phyloP scores from a whole-genome alignment of 2,329 filamentous ascomycete genomes.

The Sclerotinia trifoliorum region DNA sequence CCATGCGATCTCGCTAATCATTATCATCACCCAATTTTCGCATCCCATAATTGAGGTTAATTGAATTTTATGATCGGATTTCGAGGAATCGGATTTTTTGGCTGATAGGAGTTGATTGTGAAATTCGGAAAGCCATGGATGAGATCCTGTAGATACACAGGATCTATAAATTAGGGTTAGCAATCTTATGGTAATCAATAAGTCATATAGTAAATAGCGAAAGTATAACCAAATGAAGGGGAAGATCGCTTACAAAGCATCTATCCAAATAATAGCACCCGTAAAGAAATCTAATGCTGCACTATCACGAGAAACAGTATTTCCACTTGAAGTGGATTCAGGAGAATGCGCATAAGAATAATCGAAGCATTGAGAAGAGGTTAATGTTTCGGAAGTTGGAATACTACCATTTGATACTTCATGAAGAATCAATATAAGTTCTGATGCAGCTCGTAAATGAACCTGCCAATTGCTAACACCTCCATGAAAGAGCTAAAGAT shows the following conservation, averaged over 20 bases:
- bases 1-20: slow-evolving; percentile 51
- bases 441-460: slow-evolving; percentile 51
- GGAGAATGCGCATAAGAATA: neutral
- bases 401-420: slow-evolving; percentile 19
- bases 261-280: slow-evolving; percentile 17
- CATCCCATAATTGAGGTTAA: slow-evolving; percentile 53
- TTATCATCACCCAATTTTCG: slow-evolving; percentile 55
- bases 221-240: neutral
- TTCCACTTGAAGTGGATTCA: neutral
- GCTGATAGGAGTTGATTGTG: slow-evolving; percentile 17
- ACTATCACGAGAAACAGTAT: slow-evolving; percentile 10
- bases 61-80: slow-evolving; percentile 38
- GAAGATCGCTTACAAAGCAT: slow-evolving; percentile 10
- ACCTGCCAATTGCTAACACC: slow-evolving; percentile 50
- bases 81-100: neutral
- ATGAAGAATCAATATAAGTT: slow-evolving; percentile 44
- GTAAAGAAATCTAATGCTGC: slow-evolving; percentile 21
- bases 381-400: slow-evolving; percentile 2
- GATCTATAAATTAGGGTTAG: slow-evolving; percentile 37
- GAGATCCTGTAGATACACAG: slow-evolving; percentile 44
- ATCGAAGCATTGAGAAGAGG: slow-evolving; percentile 15
- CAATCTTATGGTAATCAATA: neutral
- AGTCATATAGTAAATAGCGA: neutral
- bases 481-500: slow-evolving; percentile 38
- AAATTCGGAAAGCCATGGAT: slow-evolving; percentile 44